Evolutionary conservation across 805 yeast genomes (phyloP).

Genomic region (Wickerhamomyces xylosicus): DNA sequence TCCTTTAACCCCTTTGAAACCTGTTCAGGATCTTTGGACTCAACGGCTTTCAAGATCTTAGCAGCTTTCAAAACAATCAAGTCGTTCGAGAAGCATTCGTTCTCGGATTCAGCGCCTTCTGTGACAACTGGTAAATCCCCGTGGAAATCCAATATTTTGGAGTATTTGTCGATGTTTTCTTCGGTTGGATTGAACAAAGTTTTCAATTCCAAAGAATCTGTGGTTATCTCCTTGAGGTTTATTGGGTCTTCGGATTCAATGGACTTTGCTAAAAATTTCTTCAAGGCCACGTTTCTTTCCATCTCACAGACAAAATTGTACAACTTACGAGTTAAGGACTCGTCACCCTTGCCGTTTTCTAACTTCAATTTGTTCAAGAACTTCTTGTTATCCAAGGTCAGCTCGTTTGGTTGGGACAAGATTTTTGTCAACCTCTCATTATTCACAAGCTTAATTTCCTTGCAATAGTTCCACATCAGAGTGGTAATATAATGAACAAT

Average conservation of each 20-base stretch:
- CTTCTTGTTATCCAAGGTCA: background rate
- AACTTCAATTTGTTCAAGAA: background rate
- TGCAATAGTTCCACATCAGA: background rate
- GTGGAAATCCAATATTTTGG: constrained; percentile 10
- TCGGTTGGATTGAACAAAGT: constrained; percentile 22
- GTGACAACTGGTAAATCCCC: background rate
- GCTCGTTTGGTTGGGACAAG: background rate
- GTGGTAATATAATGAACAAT: background rate
- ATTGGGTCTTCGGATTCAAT: background rate
- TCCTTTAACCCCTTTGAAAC: constrained; percentile 18
- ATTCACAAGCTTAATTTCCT: background rate
- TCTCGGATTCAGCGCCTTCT: background rate
- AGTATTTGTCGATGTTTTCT: constrained; percentile 13
- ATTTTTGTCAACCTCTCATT: background rate
- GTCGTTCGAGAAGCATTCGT: constrained; percentile 13
- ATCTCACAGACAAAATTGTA: background rate
- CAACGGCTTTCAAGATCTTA: constrained; percentile 18
- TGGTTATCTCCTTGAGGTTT: background rate
- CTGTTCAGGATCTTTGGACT: constrained; percentile 13
- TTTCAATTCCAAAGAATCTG: constrained; percentile 9
- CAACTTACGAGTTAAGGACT: background rate
- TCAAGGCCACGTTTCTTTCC: background rate
- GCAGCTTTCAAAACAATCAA: constrained; percentile 18
- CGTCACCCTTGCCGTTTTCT: background rate
- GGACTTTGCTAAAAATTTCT: background rate